phyloP scores from a whole-genome alignment of 257 asterid species.

The Scutellaria galericulata region DNA sequence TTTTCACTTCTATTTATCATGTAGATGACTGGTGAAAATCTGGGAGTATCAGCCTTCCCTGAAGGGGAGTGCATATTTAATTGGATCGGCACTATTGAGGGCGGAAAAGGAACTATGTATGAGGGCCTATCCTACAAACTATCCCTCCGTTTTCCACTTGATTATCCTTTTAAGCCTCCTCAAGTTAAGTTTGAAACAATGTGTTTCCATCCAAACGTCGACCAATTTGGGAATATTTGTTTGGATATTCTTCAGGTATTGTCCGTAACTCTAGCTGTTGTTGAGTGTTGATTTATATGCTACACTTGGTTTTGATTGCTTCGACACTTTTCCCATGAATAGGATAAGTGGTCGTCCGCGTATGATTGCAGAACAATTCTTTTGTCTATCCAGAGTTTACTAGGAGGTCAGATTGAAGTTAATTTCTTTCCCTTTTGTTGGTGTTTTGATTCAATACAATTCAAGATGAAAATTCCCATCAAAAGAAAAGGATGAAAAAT shows the following conservation, averaged over 20 bases:
- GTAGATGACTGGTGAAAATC: constrained; percentile 68
- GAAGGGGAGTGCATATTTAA: constrained; percentile 71
- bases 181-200: constrained; percentile 71
- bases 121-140: constrained; percentile 68
- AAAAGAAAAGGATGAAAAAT: not conserved
- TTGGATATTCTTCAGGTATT: constrained; percentile 78
- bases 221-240: constrained; percentile 71
- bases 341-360: constrained; percentile 88
- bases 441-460: not conserved
- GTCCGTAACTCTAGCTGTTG: not conserved
- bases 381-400: constrained; percentile 68
- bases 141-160: constrained; percentile 67
- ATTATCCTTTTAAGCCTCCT: constrained; percentile 84
- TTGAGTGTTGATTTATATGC: not conserved
- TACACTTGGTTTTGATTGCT: not conserved
- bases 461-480: not conserved
- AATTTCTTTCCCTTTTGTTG: not conserved
- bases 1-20: constrained; percentile 1
- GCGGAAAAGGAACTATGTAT: constrained; percentile 69
- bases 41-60: constrained; percentile 76
- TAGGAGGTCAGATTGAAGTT: constrained; percentile 58
- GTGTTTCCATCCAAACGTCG: constrained; percentile 84
- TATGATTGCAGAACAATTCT: constrained; percentile 81
- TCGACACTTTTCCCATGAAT: constrained; percentile 1
- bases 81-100: constrained; percentile 74